Conservation (phyloP, 108 stramenopile genomes). For the Nitzschia palea region DNA sequence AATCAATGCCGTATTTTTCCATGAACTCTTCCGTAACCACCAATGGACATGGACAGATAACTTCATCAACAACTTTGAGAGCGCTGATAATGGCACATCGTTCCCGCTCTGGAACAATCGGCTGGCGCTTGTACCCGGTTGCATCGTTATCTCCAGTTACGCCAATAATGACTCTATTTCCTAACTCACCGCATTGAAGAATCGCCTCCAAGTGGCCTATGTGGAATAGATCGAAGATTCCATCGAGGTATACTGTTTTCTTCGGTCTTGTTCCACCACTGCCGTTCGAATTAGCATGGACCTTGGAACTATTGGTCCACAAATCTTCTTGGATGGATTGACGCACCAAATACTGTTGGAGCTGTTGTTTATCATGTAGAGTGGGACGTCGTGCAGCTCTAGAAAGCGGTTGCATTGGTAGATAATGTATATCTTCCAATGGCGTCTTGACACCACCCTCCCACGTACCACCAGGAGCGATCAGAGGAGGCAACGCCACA, state of each 20-base stretch:
- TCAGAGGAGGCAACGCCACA: constrained; percentile 29
- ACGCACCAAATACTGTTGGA: background rate
- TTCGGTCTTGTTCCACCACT: background rate
- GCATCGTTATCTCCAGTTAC: constrained; percentile 76
- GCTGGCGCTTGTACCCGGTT: constrained; percentile 61
- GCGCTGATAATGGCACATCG: constrained; percentile 55
- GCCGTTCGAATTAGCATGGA: background rate
- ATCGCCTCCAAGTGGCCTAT: constrained; percentile 74
- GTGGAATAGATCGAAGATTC: constrained; percentile 80
- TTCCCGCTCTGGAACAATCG: constrained; percentile 57
- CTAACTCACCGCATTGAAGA: constrained; percentile 51
- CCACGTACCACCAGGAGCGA: constrained; percentile 58
- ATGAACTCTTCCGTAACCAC: constrained; percentile 69
- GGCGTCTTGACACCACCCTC: constrained; percentile 36
- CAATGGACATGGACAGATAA: constrained; percentile 72
- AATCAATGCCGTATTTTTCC: constrained; percentile 56
- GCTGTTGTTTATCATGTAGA: constrained; percentile 20
- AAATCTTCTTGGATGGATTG: background rate
- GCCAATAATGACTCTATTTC: constrained; percentile 60
- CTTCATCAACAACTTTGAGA: constrained; percentile 46
- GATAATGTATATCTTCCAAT: constrained; percentile 59
- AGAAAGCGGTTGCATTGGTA: constrained; percentile 65
- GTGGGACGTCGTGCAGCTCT: constrained; percentile 48
- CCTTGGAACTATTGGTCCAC: background rate
- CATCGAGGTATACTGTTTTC: constrained; percentile 71